A percentile compares a stretch with the other conserved stretches of the same genome.
Conservation (phyloP, 176 grass and related monocot genomes). For the Puya raimondii region DNA sequence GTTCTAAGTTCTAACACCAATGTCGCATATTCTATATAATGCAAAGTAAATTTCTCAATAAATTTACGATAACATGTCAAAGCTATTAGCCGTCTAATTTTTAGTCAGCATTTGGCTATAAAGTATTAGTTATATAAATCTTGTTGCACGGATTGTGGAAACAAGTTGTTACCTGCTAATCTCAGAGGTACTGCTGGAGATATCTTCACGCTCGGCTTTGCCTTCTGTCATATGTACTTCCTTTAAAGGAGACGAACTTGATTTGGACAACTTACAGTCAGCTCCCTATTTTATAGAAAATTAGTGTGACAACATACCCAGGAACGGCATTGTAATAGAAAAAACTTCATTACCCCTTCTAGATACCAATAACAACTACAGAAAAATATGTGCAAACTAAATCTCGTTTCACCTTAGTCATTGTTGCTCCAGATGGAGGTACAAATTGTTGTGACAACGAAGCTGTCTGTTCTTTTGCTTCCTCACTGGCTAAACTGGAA, state of each 20-base stretch:
- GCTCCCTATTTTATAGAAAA: conserved; percentile 21
- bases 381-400: background rate
- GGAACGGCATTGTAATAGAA: background rate
- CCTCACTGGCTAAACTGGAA: conserved; percentile 2
- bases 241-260: conserved; percentile 13
- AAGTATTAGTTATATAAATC: background rate
- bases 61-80: background rate
- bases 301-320: background rate
- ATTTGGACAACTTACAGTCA: conserved; percentile 16
- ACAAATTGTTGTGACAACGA: background rate
- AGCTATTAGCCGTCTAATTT: background rate
- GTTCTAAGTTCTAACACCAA: background rate
- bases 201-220: conserved; percentile 14
- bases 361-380: background rate
- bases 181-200: background rate
- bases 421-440: background rate
- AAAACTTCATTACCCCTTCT: background rate
- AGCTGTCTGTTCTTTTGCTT: background rate
- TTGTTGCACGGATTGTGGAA: background rate
- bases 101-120: background rate
- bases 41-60: background rate
- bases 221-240: conserved; percentile 11
- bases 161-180: conserved; percentile 46
- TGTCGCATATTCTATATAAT: background rate
- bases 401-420: conserved; percentile 8